These are phyloP conservation scores for Warburgia ugandensis DNA, from an alignment of 164 flowering plant species.

Conservation along the genomic window DNA sequence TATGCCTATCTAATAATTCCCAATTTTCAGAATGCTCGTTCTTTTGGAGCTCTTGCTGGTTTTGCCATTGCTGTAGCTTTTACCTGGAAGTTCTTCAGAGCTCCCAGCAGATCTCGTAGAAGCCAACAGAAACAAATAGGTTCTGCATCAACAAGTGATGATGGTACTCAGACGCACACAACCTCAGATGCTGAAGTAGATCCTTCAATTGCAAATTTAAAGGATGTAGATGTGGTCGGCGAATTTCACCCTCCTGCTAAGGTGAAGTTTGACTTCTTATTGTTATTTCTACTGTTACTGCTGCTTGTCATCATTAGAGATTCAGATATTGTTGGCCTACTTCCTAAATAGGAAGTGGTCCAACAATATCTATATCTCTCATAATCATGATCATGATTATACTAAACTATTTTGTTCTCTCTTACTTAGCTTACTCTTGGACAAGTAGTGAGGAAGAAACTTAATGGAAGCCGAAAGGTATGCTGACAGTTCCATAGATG, in stretches of 20 bases:
- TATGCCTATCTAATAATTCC: not conserved
- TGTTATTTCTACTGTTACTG: not conserved
- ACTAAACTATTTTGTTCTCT: conserved; percentile 2
- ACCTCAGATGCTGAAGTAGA: conserved; percentile 6
- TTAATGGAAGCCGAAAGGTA: conserved; percentile 31
- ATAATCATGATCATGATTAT: conserved; percentile 14
- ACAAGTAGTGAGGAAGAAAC: conserved; percentile 19
- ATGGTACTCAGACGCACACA: conserved; percentile 7
- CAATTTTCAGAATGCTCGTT: conserved; percentile 25
- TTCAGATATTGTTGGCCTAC: too few species aligned
- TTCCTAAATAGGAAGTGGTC: too few species aligned
- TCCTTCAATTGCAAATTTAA: not conserved
- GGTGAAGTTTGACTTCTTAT: conserved; percentile 9
- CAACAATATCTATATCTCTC: too few species aligned
- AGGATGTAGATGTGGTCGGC: not conserved
- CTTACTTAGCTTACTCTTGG: conserved; percentile 19
- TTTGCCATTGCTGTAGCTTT: conserved; percentile 30
- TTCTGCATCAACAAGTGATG: conserved; percentile 17
- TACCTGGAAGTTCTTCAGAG: conserved; percentile 29
- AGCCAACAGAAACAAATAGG: conserved; percentile 16
- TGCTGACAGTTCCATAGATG: not conserved
- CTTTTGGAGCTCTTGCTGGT: conserved; percentile 32
- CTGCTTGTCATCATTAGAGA: not conserved
- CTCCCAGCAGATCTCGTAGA: conserved; percentile 14
- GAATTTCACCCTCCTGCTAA: conserved; percentile 15